Evolutionary conservation across 2,329 filamentous ascomycete genomes (phyloP), one percentile per base, ranked within the genome.

Genomic region (Venturia pyrina): DNA sequence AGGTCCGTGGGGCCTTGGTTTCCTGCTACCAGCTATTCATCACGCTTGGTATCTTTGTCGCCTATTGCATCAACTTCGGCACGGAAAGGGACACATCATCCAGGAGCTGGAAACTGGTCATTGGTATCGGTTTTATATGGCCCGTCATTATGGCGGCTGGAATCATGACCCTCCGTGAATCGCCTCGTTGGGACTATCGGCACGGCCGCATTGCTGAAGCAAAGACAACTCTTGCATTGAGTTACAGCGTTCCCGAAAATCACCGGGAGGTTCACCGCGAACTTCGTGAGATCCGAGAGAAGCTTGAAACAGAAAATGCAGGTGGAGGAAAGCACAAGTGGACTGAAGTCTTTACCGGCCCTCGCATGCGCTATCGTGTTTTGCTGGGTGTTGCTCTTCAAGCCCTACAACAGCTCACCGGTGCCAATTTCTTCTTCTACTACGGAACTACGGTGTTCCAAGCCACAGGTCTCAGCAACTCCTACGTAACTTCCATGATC

Each of bases 11-110:
- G 70, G 79, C 85, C 7, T 79, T 89, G 48, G 82, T 89, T 37
- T 50, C 83, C 1, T 83, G 81, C 63, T 89, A 89, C 74, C 87
- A 89, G 77, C 81, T 89, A 3, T 84, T 88, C 73, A 87, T 89
- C 72, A 89, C 87, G 0, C 78, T 89, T 37, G 87, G 87, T 61
- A 89, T 90, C 73, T 86, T 79, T 64, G 72, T 78, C 28, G 80
- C 77, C 1, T 77, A 77, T 67, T 75, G 76, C 70, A 79, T 81
- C 74, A 87, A 89, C 73, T 88, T 78, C 71, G 85, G 85, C 7
- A 89, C 87, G 7, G 77, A 84, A 68, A 75, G 73, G 2, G 78
- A 78, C 62, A 21, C 62, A 0, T 78, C 75, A 69, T 80, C 81
- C 28, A 78, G 80, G 2, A 80, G 85, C 15, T 90, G 87, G 87